Base-by-base conservation (phyloP, 2,329 filamentous ascomycete genomes). In the Hypoxylon sp. region DNA sequence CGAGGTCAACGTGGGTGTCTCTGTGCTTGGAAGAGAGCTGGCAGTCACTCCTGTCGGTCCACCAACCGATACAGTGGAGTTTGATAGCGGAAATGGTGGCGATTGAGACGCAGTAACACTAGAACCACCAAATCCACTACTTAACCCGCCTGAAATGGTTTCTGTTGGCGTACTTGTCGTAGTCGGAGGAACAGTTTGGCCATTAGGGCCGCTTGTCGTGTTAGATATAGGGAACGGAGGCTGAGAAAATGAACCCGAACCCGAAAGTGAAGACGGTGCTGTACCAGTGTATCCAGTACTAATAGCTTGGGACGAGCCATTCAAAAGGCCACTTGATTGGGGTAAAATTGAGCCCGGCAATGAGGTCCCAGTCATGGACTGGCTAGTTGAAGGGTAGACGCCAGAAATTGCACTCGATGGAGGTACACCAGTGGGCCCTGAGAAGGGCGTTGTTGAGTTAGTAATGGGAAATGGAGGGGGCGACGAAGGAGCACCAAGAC, bases 81-180 rank as follows among this genome's bases (percentile, higher is more conserved):
- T 73, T 5, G 67, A 46, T 23, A 68, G n/a, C 2, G 67, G 70
- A 21, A 69, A 72, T 8, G 67, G 64, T n/a, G 60, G 65, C 32
- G 62, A 54, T 39, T 61, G 63, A 45, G 56, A 53, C 16, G 9
- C n/a, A 25, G 47, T 39, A 8, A 46, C 25, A 11, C 53, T 23
- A 47, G 60, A 54, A 39, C 61, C 55, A 11, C 66, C 51, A 11
- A 55, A 27, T 5, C 41, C 55, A 16, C 53, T 56, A 43, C 41
- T 47, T n/a, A 45, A 29, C 14, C 27, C 47, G 1, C 41, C 29
- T 43, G 66, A 9, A 27, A 55, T 5, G 30, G 59, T 52, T 2
- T 46, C 50, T 48, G 50, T 52, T 50, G 57, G n/a, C 12, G 16
- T 47, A 8, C 56, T 43, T 16, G 63, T 63, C 21, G 5, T 39